Evolutionary conservation across 768 basidiomycete genomes (phyloP).

Genomic region (Tricholoma terreum): DNA sequence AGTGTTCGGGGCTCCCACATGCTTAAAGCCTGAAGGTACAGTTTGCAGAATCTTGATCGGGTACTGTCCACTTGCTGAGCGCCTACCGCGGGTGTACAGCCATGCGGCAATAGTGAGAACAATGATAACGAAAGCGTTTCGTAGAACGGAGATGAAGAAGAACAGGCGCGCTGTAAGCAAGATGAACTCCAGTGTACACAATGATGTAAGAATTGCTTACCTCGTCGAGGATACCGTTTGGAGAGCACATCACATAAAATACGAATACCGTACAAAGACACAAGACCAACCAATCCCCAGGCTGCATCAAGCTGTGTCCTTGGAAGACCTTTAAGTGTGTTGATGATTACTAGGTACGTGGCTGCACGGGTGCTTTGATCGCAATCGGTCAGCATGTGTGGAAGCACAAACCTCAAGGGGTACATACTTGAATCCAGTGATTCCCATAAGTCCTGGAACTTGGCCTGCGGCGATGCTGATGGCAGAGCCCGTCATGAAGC

Average conservation of each 20-base stretch:
- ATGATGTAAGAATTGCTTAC: constrained; percentile 32
- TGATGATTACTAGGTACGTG: constrained; percentile 87
- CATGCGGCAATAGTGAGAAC: constrained; percentile 85
- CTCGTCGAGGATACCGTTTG: constrained; percentile 58
- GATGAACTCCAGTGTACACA: neutral
- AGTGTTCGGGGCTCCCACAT: constrained; percentile 44
- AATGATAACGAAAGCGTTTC: constrained; percentile 87
- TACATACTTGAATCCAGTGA: constrained; percentile 76
- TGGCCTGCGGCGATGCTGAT: constrained; percentile 88
- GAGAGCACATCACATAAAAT: constrained; percentile 47
- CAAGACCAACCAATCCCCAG: constrained; percentile 78
- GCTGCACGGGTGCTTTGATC: constrained; percentile 71
- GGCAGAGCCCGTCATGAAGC: constrained; percentile 98
- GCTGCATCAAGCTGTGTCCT: constrained; percentile 78
- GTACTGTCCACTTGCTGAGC: constrained; percentile 57
- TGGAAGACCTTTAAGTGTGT: constrained; percentile 83
- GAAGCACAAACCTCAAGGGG: neutral
- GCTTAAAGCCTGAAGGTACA: constrained; percentile 82
- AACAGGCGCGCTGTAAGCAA: constrained; percentile 51
- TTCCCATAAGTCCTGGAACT: constrained; percentile 87
- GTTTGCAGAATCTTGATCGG: constrained; percentile 81
- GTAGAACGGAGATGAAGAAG: constrained; percentile 75
- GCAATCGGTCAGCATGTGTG: constrained; percentile 5
- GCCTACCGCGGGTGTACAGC: constrained; percentile 71
- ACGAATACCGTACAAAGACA: constrained; percentile 68